Conservation (phyloP, 257 asterid species). For the Leptodermis oblonga region DNA sequence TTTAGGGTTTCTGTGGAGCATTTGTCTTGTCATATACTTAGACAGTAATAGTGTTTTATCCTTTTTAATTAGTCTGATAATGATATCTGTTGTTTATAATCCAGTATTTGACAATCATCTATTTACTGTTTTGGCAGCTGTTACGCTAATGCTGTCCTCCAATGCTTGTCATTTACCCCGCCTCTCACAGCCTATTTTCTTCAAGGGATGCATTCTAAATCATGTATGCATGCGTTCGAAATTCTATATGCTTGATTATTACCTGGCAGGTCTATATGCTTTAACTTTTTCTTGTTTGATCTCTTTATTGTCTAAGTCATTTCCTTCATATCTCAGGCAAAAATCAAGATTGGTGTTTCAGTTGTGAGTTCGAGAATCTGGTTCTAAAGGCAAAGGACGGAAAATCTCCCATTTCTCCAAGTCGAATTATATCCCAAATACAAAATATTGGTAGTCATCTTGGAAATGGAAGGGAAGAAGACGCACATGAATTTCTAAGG, state of each 20-base stretch:
- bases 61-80: background rate
- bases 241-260: background rate
- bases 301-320: conserved; percentile 11
- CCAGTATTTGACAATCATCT: background rate
- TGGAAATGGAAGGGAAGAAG: conserved; percentile 78
- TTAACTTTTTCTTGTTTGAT: background rate
- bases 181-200: conserved; percentile 83
- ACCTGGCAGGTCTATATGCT: background rate
- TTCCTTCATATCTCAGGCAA: conserved; percentile 38
- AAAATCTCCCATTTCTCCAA: conserved; percentile 56
- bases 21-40: background rate
- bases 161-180: conserved; percentile 78
- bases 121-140: conserved; percentile 51
- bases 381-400: conserved; percentile 51
- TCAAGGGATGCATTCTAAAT: conserved; percentile 67
- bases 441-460: conserved; percentile 60
- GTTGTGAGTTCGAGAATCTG: conserved; percentile 64
- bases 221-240: conserved; percentile 40
- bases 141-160: conserved; percentile 82
- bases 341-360: conserved; percentile 69
- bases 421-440: conserved; percentile 52
- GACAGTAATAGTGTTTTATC: background rate
- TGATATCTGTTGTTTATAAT: background rate
- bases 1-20: background rate
- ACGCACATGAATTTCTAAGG: conserved; percentile 92